Conservation (phyloP, 139 green algal genomes). For the Chlamydomonas sp. region DNA sequence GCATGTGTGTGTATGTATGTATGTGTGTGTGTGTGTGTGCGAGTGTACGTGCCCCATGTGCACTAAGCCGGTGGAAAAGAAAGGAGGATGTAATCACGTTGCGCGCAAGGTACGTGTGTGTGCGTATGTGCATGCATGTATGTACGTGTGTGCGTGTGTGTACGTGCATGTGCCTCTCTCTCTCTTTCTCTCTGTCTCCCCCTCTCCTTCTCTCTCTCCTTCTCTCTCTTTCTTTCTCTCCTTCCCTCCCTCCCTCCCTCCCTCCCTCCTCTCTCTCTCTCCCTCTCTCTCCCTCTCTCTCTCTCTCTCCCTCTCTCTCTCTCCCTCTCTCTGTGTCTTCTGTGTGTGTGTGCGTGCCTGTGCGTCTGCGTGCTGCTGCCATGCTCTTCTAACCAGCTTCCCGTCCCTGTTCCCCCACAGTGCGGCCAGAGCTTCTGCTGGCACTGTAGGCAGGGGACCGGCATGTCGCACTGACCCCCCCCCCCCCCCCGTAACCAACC, state of each 20-base stretch:
- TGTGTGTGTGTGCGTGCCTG: no score
- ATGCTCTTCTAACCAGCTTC: background rate
- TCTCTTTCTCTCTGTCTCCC: no score
- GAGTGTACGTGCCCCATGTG: slow-evolving; percentile 18
- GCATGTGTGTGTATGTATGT: no score
- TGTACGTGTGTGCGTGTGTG: background rate
- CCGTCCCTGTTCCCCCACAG: background rate
- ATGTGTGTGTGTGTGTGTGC: slow-evolving; percentile 75
- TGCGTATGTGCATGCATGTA: slow-evolving; percentile 4
- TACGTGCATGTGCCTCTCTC: no score
- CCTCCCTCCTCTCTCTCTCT: no score
- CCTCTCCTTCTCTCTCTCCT: background rate
- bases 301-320: no score
- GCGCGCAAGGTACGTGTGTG: background rate
- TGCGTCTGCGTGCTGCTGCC: background rate
- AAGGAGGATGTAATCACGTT: background rate
- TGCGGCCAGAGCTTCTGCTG: slow-evolving; percentile 73
- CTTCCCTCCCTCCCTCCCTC: background rate
- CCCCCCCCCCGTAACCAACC: background rate
- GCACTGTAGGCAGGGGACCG: slow-evolving; percentile 76
- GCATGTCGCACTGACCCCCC: slow-evolving; percentile 43
- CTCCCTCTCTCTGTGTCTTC: no score
- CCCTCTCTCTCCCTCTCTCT: no score
- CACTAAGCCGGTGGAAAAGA: background rate
- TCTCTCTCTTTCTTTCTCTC: background rate